phyloP scores from a whole-genome alignment of 345 rosid genomes.

The Eucalyptus marginata region DNA sequence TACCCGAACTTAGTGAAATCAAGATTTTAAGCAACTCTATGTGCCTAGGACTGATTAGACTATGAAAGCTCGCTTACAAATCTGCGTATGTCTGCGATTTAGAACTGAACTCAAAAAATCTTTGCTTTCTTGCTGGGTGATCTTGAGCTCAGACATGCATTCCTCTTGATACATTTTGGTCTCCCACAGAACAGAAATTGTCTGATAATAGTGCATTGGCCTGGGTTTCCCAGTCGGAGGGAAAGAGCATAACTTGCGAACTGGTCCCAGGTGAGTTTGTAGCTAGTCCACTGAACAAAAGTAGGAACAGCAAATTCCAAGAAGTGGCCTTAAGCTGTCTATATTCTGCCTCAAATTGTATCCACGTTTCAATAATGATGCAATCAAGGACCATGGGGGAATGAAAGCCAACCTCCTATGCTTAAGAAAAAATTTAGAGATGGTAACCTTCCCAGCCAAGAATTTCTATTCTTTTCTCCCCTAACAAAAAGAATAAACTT shows the following conservation, averaged over 20 bases:
- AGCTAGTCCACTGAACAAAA: neutral
- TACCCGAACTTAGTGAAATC: neutral
- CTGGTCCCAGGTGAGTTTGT: neutral
- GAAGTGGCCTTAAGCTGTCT: neutral
- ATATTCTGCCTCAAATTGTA: neutral
- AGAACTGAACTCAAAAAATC: neutral
- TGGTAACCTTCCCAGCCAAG: too few relatives aligned
- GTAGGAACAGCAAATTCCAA: neutral
- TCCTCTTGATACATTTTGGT: neutral
- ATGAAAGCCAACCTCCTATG: neutral
- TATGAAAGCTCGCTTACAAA: neutral
- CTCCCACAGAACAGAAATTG: neutral
- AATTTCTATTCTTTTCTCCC: too few relatives aligned
- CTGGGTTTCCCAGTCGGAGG: neutral
- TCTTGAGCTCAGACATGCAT: neutral
- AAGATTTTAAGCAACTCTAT: neutral
- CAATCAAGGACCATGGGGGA: neutral
- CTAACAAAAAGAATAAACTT: too few relatives aligned
- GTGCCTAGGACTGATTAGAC: neutral
- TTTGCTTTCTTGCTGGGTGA: neutral
- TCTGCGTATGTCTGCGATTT: neutral
- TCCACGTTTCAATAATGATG: neutral
- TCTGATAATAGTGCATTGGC: neutral
- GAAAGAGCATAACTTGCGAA: neutral
- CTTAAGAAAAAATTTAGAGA: neutral